These are phyloP conservation scores for Cochliopodium minus DNA, from an alignment of 208 protist species.

Conservation along the genomic window DNA sequence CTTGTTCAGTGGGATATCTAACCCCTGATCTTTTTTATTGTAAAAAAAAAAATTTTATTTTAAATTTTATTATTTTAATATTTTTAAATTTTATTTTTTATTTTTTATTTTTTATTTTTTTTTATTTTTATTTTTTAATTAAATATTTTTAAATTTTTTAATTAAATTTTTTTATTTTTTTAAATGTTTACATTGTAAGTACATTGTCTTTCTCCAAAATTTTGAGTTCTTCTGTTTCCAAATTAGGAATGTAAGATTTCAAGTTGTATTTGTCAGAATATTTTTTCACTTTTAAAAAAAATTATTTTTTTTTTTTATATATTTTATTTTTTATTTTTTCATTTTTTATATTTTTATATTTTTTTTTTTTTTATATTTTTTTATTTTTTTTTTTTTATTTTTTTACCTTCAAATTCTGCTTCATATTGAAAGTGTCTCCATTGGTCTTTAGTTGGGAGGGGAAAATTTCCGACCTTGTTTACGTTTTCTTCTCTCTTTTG, in stretches of 20 bases:
- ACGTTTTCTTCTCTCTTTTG: too few species aligned
- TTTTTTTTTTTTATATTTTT: slow-evolving; percentile 13
- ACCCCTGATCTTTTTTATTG: slow-evolving; percentile 2
- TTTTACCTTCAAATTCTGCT: too few species aligned
- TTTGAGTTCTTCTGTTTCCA: slow-evolving; percentile 3
- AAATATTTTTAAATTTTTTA: slow-evolving; percentile 5
- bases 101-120: slow-evolving; percentile 11
- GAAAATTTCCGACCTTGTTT: too few species aligned
- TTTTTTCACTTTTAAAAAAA: slow-evolving; percentile 2
- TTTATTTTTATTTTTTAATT: slow-evolving; percentile 5
- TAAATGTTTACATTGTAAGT: not conserved
- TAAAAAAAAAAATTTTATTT: slow-evolving; percentile 3
- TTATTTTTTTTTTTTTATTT: too few species aligned
- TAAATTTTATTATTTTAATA: slow-evolving; percentile 7
- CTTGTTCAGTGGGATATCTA: too few species aligned
- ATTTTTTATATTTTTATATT: slow-evolving; percentile 8
- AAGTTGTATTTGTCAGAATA: not conserved
- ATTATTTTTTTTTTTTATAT: slow-evolving; percentile 9
- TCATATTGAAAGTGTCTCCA: too few species aligned
- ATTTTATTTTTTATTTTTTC: slow-evolving; percentile 8
- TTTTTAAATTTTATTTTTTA: slow-evolving; percentile 10
- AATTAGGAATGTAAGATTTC: not conserved
- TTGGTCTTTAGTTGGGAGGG: too few species aligned
- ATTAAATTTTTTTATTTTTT: slow-evolving; percentile 9
- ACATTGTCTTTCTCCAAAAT: slow-evolving; percentile 8